phyloP scores from a whole-genome alignment of 495 filamentous ascomycete species.

The Neurospora sp. region DNA sequence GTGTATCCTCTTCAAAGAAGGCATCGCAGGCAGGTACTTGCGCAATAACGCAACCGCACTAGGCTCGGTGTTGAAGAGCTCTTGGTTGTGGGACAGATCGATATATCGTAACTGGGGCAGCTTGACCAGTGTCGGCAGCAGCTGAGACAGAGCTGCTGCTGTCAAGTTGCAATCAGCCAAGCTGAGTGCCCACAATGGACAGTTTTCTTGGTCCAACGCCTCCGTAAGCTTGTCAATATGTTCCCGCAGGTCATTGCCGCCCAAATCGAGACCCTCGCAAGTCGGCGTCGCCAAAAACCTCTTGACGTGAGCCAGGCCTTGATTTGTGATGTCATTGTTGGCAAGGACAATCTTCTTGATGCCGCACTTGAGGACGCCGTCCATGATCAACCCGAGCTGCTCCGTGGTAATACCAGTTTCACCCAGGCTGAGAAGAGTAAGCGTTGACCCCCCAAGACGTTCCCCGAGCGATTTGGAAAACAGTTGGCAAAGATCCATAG shows the following conservation, averaged over 20 bases:
- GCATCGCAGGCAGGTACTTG: constrained; percentile 74
- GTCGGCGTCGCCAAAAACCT: constrained; percentile 60
- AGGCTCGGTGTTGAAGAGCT: constrained; percentile 64
- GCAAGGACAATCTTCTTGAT: constrained; percentile 71
- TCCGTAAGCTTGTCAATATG: constrained; percentile 58
- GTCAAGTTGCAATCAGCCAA: constrained; percentile 79
- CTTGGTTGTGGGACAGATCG: constrained; percentile 82
- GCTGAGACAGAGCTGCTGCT: constrained; percentile 55
- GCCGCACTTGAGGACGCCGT: constrained; percentile 64
- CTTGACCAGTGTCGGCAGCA: constrained; percentile 64
- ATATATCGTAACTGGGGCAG: constrained; percentile 77
- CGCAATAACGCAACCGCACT: constrained; percentile 67
- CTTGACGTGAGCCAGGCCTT: constrained; percentile 65
- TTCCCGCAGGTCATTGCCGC: constrained; percentile 71
- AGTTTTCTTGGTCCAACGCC: constrained; percentile 47
- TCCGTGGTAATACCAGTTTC: constrained; percentile 63
- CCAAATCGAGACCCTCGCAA: constrained; percentile 88
- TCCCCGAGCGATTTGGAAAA: constrained; percentile 67
- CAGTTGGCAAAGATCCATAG: constrained; percentile 30
- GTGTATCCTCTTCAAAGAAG: constrained; percentile 75
- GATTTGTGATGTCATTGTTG: constrained; percentile 62
- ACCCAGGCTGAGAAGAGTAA: constrained; percentile 78
- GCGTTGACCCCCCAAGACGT: constrained; percentile 59
- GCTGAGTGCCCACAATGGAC: constrained; percentile 68
- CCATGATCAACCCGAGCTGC: constrained; percentile 62